Conservation (phyloP, 1,139 yeast genomes). For the Yamadazyma conglobata region DNA sequence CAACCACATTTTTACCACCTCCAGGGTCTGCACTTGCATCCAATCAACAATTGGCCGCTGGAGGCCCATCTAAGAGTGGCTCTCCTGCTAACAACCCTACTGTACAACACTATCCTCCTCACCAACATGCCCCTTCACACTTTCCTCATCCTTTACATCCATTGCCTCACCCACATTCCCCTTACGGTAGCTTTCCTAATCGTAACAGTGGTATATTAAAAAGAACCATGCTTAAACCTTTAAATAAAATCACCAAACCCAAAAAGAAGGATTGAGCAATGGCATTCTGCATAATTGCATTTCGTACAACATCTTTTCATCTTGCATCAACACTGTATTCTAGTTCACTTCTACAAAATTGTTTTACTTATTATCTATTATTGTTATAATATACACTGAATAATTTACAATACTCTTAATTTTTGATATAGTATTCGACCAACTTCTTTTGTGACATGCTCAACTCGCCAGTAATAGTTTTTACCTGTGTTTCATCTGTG, state of each 20-base stretch:
- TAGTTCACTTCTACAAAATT: slow-evolving; percentile 4
- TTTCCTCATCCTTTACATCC: slow-evolving; percentile 6
- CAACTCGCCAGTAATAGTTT: background rate
- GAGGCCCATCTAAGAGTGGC: too few species aligned
- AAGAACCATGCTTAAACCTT: slow-evolving; percentile 2
- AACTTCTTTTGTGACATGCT: slow-evolving; percentile 13
- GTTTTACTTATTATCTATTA: slow-evolving; percentile 6
- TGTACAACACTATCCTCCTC: slow-evolving; percentile 1
- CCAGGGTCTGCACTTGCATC: too few species aligned
- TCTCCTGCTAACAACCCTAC: slow-evolving; percentile 1
- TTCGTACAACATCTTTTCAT: too few species aligned
- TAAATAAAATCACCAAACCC: slow-evolving; percentile 1
- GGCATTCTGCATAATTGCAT: too few species aligned
- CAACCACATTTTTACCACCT: slow-evolving; percentile 3
- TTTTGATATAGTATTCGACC: slow-evolving; percentile 13
- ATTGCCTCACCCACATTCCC: too few species aligned
- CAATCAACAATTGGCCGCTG: too few species aligned
- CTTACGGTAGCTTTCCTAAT: slow-evolving; percentile 1
- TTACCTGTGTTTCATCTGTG: background rate
- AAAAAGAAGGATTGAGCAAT: slow-evolving; percentile 3
- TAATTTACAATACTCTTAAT: too few species aligned
- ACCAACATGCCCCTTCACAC: slow-evolving; percentile 5
- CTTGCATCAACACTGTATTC: slow-evolving; percentile 1
- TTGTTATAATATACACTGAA: slow-evolving; percentile 3
- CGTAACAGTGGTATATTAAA: slow-evolving; percentile 1